These are phyloP conservation scores for Schwanniomyces pseudopolymorphus DNA, from an alignment of 805 yeast species.

Conservation along the genomic window DNA sequence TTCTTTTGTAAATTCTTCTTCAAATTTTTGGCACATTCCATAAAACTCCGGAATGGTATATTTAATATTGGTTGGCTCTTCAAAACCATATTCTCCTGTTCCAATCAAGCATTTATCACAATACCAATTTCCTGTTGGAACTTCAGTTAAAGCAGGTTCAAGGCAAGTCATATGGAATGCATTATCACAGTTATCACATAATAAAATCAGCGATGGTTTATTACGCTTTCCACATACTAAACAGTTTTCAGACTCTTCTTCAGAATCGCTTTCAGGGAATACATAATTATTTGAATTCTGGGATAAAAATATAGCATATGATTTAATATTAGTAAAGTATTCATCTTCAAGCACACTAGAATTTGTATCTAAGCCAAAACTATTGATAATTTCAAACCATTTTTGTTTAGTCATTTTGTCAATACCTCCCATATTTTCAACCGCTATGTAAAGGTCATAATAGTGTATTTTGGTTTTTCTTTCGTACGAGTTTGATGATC, in stretches of 20 bases:
- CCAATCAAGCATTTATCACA: slow-evolving; percentile 86
- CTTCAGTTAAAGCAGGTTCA: slow-evolving; percentile 48
- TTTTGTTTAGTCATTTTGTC: slow-evolving; percentile 14
- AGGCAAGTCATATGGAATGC: slow-evolving; percentile 70
- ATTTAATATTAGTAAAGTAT: slow-evolving; percentile 22
- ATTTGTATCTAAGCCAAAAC: slow-evolving; percentile 18
- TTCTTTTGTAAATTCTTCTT: slow-evolving; percentile 37
- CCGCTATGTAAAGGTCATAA: slow-evolving; percentile 39
- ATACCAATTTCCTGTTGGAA: slow-evolving; percentile 70
- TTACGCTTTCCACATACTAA: slow-evolving; percentile 47
- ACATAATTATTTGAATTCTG: slow-evolving; percentile 22
- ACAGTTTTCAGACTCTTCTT: slow-evolving; percentile 40
- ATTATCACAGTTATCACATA: slow-evolving; percentile 75
- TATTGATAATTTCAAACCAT: slow-evolving; percentile 22
- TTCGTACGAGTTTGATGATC: neutral
- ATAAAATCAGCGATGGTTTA: slow-evolving; percentile 46
- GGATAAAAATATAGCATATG: slow-evolving; percentile 33
- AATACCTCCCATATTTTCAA: slow-evolving; percentile 24
- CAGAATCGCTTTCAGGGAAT: slow-evolving; percentile 32
- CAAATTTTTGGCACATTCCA: slow-evolving; percentile 51
- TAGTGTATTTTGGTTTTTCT: slow-evolving; percentile 22
- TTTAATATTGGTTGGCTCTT: slow-evolving; percentile 53
- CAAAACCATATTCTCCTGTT: slow-evolving; percentile 86
- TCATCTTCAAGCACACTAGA: slow-evolving; percentile 19
- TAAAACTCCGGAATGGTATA: slow-evolving; percentile 64